Conservation (phyloP, 1,284 basidiomycete genomes). For the Ganoderma lucidum region DNA sequence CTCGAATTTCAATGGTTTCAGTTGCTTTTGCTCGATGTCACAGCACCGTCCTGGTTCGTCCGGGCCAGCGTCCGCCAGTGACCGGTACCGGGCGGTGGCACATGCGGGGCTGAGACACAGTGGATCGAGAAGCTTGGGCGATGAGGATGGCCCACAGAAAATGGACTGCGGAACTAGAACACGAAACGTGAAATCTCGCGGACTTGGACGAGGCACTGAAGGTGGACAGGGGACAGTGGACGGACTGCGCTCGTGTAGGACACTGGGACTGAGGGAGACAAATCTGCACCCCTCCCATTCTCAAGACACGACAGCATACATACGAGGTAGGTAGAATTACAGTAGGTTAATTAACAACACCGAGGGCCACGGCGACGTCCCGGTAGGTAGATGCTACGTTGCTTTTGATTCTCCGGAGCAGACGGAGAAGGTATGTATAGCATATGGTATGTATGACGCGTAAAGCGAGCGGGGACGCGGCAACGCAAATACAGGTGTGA, state of each 20-base stretch:
- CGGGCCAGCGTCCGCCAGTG: too few species aligned
- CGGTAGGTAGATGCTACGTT: slow-evolving; percentile 15
- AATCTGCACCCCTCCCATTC: background rate
- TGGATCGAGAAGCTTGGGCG: background rate
- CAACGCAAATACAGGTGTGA: background rate
- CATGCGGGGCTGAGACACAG: background rate
- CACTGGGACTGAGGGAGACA: background rate
- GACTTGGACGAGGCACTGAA: background rate
- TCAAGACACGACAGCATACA: background rate
- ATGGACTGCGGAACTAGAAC: background rate
- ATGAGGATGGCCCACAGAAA: background rate
- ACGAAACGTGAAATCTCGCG: background rate
- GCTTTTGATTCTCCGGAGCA: slow-evolving; percentile 3
- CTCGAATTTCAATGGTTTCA: too few species aligned
- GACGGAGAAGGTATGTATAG: background rate
- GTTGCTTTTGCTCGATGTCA: too few species aligned
- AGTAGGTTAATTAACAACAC: slow-evolving; percentile 12
- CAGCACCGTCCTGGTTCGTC: too few species aligned
- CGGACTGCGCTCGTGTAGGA: background rate
- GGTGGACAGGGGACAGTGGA: background rate
- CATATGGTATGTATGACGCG: background rate
- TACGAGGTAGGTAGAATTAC: background rate
- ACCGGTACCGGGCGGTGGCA: background rate
- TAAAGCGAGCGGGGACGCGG: background rate
- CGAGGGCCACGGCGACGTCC: slow-evolving; percentile 5